These are phyloP conservation scores for Coemansia sp. DNA, from an alignment of 192 early-diverging fungal species.

Conservation along the genomic window DNA sequence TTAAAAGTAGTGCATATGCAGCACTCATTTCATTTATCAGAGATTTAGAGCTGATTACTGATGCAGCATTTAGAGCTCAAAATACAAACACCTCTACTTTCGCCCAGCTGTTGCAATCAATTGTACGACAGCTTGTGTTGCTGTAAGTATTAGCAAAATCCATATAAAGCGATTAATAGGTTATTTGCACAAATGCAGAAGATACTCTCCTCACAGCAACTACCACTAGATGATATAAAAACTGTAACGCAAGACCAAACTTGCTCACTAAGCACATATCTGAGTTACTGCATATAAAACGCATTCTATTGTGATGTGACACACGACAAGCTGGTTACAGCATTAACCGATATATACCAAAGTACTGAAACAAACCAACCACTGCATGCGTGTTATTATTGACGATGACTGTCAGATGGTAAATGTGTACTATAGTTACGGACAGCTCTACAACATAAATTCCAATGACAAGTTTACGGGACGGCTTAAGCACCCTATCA, in stretches of 20 bases:
- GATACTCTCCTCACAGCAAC: background rate
- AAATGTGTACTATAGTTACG: conserved; percentile 12
- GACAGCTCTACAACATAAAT: conserved; percentile 32
- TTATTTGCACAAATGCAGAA: conserved; percentile 26
- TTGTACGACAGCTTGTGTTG: conserved; percentile 13
- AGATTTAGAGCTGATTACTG: background rate
- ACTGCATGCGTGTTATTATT: conserved; percentile 41
- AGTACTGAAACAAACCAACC: background rate
- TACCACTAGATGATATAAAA: background rate
- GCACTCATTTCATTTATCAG: conserved; percentile 32
- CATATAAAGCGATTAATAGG: conserved; percentile 25
- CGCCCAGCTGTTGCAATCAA: background rate
- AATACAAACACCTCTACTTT: background rate
- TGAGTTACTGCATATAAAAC: conserved; percentile 51
- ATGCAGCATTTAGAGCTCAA: conserved; percentile 9
- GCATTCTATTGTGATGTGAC: conserved; percentile 39
- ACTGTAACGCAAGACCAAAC: background rate
- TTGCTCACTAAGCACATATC: conserved; percentile 4
- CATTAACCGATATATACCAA: conserved; percentile 13
- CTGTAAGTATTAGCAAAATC: conserved; percentile 17
- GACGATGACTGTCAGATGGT: conserved; percentile 61
- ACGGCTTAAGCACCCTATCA: conserved; percentile 39
- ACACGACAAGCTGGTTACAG: conserved; percentile 12
- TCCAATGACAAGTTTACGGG: conserved; percentile 51
- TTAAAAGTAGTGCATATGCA: conserved; percentile 15